Percentiles rank a stretch among this genome's conserved stretches.
Conservation (phyloP, 495 filamentous ascomycete genomes). For the Aspergillus kassunensis region DNA sequence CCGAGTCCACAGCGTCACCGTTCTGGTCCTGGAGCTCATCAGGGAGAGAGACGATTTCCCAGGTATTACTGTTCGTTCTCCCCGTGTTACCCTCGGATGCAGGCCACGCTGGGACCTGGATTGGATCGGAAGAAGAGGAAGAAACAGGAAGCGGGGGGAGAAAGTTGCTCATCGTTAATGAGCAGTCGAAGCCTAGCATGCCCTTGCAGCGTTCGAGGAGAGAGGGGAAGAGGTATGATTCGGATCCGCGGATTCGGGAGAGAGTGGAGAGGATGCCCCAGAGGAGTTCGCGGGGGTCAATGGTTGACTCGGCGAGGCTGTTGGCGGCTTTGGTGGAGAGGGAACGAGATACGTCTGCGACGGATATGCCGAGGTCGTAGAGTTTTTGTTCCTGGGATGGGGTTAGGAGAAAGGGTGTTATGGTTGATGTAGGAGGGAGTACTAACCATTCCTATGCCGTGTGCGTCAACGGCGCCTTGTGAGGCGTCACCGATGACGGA, state of each 20-base stretch:
- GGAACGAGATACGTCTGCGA: constrained; percentile 37
- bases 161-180: constrained; percentile 32
- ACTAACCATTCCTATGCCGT: constrained; percentile 61
- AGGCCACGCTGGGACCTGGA: neutral
- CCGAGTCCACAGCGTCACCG: constrained; percentile 4
- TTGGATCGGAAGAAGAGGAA: constrained; percentile 3
- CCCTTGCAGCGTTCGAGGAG: constrained; percentile 34
- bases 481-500: constrained; percentile 50
- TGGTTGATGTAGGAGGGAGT: neutral
- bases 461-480: constrained; percentile 51
- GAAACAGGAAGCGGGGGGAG: constrained; percentile 21
- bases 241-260: constrained; percentile 41
- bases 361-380: constrained; percentile 35
- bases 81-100: neutral
- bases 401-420: neutral
- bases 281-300: constrained; percentile 38
- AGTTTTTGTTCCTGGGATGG: constrained; percentile 39
- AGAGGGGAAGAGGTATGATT: constrained; percentile 39
- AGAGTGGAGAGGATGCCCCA: constrained; percentile 42
- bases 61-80: neutral
- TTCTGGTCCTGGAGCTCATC: constrained; percentile 2
- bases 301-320: constrained; percentile 28
- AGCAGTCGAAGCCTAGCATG: constrained; percentile 31
- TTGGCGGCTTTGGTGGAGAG: constrained; percentile 29
- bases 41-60: constrained; percentile 7